Base-by-base conservation (phyloP, 441 rosid genomes). In the Jatropha podagrica region DNA sequence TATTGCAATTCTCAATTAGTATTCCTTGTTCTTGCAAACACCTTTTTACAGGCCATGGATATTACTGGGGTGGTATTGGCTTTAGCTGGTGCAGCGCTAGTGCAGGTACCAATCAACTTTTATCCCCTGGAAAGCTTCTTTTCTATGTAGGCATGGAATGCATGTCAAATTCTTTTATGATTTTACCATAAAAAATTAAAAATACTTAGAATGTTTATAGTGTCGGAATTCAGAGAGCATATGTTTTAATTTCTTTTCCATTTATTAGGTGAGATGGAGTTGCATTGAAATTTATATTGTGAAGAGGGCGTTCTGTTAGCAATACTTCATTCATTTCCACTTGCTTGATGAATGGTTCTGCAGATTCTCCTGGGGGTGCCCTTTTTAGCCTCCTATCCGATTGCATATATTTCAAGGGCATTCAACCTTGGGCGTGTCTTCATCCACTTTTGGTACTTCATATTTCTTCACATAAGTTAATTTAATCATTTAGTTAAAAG, bases 381-480 rank as follows among this genome's bases (percentile, higher is more conserved):
- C 49, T 93, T 95, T 86, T 79, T 95, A 76, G 23, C 85, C 48
- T 74, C 93, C 37, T 54, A 90, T 81, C 97, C 97, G 1, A 51
- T 89, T 69, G 85, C 89, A 60, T 95, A 95, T 78, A 75, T 95
- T 56, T 87, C 95, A 1, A 79, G 87, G 71, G 97, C 99, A 76
- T 95, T 95, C 89, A 92, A 93, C 81, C 95, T 93, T 83, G 98
- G 99, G 71, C 97, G 98, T 37, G 91, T 95, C 74, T 93, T 95
- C 85, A 88, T 93, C 83, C 97, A 95, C 82, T 95, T 93, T 84
- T 95, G 95, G 99, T 93, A 92, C 73, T 69, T 52, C 18, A 69
- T 66, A 58, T 77, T 62, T 60, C 71, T 65, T 64, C 73, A 32
- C 49, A 17, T 58, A 37, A 10, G 32, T 40, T 58, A 26, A 8